A percentile compares a stretch with the other conserved stretches of the same genome.
These are phyloP conservation scores for Teratosphaeria epicoccoides DNA, from an alignment of 2,329 filamentous ascomycete genomes.

Conservation along the genomic window DNA sequence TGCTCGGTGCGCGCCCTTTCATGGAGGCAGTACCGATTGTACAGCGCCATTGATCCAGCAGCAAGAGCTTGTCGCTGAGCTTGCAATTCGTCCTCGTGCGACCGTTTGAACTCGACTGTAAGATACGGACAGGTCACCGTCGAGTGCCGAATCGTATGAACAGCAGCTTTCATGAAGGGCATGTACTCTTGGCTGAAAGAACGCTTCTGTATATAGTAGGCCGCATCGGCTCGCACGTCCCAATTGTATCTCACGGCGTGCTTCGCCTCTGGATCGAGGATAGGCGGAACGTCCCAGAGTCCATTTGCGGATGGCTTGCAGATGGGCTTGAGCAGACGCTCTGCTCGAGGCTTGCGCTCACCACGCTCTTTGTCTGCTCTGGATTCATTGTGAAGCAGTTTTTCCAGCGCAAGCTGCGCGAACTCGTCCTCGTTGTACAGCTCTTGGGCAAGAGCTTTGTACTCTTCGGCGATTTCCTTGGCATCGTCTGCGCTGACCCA, in stretches of 20 bases:
- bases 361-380: background rate
- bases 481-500: background rate
- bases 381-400: background rate
- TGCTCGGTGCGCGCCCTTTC: background rate
- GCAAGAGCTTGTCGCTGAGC: background rate
- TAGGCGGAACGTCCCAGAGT: background rate
- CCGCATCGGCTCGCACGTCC: background rate
- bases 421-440: background rate
- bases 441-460: background rate
- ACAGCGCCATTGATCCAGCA: background rate
- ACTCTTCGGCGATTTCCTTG: background rate
- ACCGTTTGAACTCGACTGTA: background rate
- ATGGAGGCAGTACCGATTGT: background rate
- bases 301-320: background rate
- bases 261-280: background rate
- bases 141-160: background rate
- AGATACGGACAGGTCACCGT: background rate
- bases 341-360: background rate
- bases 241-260: background rate
- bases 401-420: background rate
- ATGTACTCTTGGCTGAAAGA: background rate
- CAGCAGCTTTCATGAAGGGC: background rate
- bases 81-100: background rate
- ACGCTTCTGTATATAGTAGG: background rate
- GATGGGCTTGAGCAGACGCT: background rate